Evolutionary conservation across 768 basidiomycete species (phyloP).

Genomic region (Lactarius deliciosus): DNA sequence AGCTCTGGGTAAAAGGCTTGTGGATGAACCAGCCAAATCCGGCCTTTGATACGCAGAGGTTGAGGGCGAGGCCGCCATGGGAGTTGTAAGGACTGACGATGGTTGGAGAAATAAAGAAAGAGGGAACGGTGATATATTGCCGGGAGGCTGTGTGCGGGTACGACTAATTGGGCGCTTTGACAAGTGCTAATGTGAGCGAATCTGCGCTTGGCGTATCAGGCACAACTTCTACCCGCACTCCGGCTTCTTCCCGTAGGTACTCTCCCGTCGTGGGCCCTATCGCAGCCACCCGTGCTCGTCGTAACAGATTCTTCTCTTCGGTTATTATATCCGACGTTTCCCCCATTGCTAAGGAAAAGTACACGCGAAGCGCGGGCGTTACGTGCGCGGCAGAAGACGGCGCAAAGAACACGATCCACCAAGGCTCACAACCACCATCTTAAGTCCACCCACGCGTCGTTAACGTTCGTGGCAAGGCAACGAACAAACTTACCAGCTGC

Average conservation of each 20-base stretch:
- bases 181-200: conserved; percentile 41
- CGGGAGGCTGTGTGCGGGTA: neutral
- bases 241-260: conserved; percentile 48
- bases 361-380: conserved; percentile 47
- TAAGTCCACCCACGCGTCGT: neutral
- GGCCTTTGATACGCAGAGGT: conserved; percentile 18
- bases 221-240: conserved; percentile 53
- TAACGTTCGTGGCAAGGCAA: neutral
- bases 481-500: conserved; percentile 13
- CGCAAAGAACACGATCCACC: conserved; percentile 79
- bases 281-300: conserved; percentile 44
- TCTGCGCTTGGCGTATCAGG: conserved; percentile 58
- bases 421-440: conserved; percentile 30
- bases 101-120: neutral
- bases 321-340: neutral
- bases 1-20: conserved; percentile 21
- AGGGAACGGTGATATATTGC: neutral
- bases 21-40: conserved; percentile 21
- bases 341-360: conserved; percentile 42
- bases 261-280: conserved; percentile 68
- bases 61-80: conserved; percentile 6
- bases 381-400: conserved; percentile 67
- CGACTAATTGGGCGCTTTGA: conserved; percentile 4
- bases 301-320: neutral
- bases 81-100: neutral